Base-by-base conservation (phyloP, 129 eudicot genomes). In the Flaveria linearis region DNA sequence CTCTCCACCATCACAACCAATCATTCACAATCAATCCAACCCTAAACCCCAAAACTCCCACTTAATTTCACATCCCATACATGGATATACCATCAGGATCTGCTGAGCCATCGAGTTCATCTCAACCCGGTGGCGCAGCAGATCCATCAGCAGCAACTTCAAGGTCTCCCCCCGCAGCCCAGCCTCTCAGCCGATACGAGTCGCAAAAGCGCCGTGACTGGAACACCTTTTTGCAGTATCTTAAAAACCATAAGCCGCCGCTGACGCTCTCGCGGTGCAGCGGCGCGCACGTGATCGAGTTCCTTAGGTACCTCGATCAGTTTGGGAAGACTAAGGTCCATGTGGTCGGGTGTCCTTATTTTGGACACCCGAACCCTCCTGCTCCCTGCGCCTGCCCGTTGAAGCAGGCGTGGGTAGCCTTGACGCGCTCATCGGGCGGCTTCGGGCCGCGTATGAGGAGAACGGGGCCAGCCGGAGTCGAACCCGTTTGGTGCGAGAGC, bases 321-420 rank as follows among this genome's bases (percentile, higher is more conserved):
- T 61, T 61, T 4, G 68, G 68, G 6, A 61, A 61, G 18, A 61
- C 68, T 28, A 61, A 61, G n/a, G 68, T 61, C 28, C 68, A 61
- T 30, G 16, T 28, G 9, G 15, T 15, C n/a, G 41, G 42, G 11
- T 61, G 68, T 61, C 7, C 39, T 6, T 61, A 9, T 16, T 61
- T 25, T 13, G 68, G 68, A 3, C 18, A 25, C n/a, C 68, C 43
- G 0, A 30, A 61, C 18, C 68, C 68, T 11, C 68, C 68, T 9
- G 41, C 42, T 2, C 68, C 68, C 2, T 61, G 68, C 8, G 8
- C 42, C 6, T 61, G 68, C 28, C 68, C 68, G 3, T 17, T 61
- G 5, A 26, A 16, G 14, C 68, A 61, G 7, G 68, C 68, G 7
- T 61, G 68, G 68, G 68, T 2, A 61, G 68, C 68, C 68, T 61